Conservation (phyloP, 331 rosid species). For the Dryas integrifolia region DNA sequence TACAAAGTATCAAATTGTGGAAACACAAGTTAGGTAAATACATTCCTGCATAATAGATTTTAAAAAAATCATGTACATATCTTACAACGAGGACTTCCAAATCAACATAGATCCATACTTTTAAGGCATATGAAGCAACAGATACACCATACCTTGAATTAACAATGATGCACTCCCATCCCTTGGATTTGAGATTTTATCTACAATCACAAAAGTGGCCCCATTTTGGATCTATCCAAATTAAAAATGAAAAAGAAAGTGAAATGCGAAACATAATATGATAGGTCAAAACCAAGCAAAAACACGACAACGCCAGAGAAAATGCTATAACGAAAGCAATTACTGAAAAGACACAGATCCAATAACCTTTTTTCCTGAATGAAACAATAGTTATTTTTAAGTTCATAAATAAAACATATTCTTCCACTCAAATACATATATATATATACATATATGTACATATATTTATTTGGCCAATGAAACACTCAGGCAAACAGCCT, state of each 20-base stretch:
- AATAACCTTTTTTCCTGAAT: background rate
- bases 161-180: slow-evolving; percentile 76
- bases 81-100: slow-evolving; percentile 13
- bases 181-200: slow-evolving; percentile 62
- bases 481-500: too few species aligned
- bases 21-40: slow-evolving; percentile 17
- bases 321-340: background rate
- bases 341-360: background rate
- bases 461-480: background rate
- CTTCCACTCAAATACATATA: too few species aligned
- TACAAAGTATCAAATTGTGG: slow-evolving; percentile 25
- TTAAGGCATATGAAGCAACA: too few species aligned
- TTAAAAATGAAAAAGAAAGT: slow-evolving; percentile 26
- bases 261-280: slow-evolving; percentile 17
- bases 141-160: slow-evolving; percentile 60
- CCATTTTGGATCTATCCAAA: slow-evolving; percentile 68
- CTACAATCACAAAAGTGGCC: slow-evolving; percentile 75
- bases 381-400: too few species aligned
- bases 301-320: background rate
- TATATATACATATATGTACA: too few species aligned
- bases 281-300: slow-evolving; percentile 14
- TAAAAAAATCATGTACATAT: background rate
- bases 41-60: background rate
- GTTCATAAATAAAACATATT: background rate
- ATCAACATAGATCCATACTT: background rate